Conservation (phyloP, 306 rosid species). For the Glycine tomentella region DNA sequence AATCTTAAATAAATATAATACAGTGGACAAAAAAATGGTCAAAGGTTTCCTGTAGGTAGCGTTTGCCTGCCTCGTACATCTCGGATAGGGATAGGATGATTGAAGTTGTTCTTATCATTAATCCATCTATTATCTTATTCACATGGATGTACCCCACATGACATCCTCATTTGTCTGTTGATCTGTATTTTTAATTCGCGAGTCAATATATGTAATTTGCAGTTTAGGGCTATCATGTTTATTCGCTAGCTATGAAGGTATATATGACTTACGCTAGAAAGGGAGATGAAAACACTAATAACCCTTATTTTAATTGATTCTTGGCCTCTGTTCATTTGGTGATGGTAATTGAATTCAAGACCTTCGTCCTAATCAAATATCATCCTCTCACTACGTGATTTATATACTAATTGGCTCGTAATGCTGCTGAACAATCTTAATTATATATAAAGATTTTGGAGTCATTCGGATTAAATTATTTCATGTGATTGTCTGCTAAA, state of each 20-base stretch:
- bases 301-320: background rate
- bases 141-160: conserved; percentile 55
- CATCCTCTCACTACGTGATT: conserved; percentile 7
- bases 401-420: background rate
- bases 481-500: conserved; percentile 5
- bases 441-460: background rate
- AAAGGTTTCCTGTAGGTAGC: conserved; percentile 36
- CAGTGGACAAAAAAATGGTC: conserved; percentile 26
- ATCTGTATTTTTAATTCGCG: conserved; percentile 20
- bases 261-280: background rate
- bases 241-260: background rate
- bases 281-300: conserved; percentile 7
- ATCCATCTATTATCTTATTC: conserved; percentile 39
- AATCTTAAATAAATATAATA: conserved; percentile 20
- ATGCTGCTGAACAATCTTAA: background rate
- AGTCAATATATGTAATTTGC: background rate
- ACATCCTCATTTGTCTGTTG: conserved; percentile 42
- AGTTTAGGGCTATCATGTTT: conserved; percentile 6
- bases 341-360: background rate
- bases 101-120: conserved; percentile 45
- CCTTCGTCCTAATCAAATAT: background rate
- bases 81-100: conserved; percentile 36
- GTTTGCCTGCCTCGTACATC: conserved; percentile 19
- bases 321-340: background rate
- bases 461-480: conserved; percentile 6